Base-by-base conservation (phyloP, 495 filamentous ascomycete species). In the Aspergillus bridgeri region DNA sequence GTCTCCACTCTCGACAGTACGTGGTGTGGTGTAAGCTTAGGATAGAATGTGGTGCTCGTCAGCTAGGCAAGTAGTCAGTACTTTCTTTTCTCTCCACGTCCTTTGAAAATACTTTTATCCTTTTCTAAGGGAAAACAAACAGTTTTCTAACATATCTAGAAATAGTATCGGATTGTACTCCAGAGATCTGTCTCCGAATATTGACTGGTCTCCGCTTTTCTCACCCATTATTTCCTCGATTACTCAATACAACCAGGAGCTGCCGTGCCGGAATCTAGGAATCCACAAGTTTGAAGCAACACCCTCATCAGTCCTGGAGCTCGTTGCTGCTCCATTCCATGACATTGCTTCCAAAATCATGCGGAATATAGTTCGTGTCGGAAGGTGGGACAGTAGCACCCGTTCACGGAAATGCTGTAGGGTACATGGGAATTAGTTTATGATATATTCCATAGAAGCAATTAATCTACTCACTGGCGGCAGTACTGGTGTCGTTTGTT, bases 131-230 rank as follows among this genome's bases (percentile, higher is more conserved):
- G 27, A 7, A 53, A 43, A 33, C 48, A 18, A 51, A 51, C 48
- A 29, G 48, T 13, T 51, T 0, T 51, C n/a, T 38, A 51, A n/a
- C 48, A 5, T 51, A 9, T 51, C 9, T 33, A 51, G 48, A 51
- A 51, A 25, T 51, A 51, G 9, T 51, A 51, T 51, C 13, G 11
- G 48, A 51, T 51, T 51, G 4, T 51, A 51, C 23, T 51, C 48
- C 23, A 51, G 48, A 33, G 33, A 51, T 51, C 25, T 51, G 23
- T 15, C 19, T 51, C 48, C 24, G 19, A 51, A 51, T 51, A 51
- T 51, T 27, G 25, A 51, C 48, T 33, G 23, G 48, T 51, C 48
- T 33, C n/a, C 25, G 27, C 27, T 29, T 29, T 29, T 29, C 27
- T 29, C 25, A 29, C 27, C 27, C 27, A 9, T 51, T 51, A 51